These are phyloP conservation scores for Prunus davidiana DNA, from an alignment of 306 rosid species.

Conservation along the genomic window DNA sequence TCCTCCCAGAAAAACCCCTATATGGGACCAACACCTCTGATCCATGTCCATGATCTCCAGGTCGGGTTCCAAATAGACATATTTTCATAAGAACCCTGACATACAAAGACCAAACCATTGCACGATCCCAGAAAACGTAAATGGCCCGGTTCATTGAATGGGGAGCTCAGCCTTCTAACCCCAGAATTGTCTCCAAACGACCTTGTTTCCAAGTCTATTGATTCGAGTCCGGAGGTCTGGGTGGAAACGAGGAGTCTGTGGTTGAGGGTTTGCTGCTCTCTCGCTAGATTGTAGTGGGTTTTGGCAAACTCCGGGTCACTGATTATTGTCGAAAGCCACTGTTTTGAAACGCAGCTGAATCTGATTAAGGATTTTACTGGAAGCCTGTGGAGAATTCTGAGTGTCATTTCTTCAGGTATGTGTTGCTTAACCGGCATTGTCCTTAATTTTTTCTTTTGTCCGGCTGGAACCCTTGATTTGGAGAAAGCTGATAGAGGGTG, in stretches of 20 bases:
- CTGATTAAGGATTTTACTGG: background rate
- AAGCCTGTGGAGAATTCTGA: background rate
- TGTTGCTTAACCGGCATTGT: background rate
- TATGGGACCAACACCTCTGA: too few species aligned
- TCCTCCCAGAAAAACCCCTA: too few species aligned
- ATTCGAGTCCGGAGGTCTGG: background rate
- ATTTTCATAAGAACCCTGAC: too few species aligned
- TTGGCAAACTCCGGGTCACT: background rate
- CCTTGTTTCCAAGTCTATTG: background rate
- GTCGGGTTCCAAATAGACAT: too few species aligned
- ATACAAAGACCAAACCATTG: background rate
- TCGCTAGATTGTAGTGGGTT: background rate
- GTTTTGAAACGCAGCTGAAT: background rate
- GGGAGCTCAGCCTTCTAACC: background rate
- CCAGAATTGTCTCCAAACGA: background rate
- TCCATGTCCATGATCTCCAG: too few species aligned
- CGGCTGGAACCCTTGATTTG: too few species aligned
- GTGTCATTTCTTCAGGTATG: background rate
- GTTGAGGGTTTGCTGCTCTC: background rate
- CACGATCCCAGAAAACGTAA: background rate
- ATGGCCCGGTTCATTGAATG: background rate
- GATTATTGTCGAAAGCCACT: background rate
- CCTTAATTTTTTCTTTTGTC: too few species aligned
- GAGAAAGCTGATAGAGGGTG: too few species aligned
- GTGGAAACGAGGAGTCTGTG: background rate